Evolutionary conservation across 139 green algal genomes (phyloP), one percentile per base, ranked within the genome.

Genomic region (Parachlorella kessleri): DNA sequence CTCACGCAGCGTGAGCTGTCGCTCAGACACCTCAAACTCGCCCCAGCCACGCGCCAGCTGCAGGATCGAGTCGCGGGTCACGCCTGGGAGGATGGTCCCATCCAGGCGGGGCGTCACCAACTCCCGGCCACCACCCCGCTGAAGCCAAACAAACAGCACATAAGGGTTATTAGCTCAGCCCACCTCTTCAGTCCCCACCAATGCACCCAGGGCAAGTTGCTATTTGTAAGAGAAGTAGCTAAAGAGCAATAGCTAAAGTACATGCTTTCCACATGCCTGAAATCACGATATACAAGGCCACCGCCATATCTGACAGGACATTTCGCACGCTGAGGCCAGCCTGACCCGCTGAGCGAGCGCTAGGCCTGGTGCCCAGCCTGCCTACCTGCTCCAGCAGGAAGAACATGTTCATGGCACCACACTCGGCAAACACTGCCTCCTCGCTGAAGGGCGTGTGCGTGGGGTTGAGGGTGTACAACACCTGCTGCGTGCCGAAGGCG

Each of bases 351-450:
- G n/a, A n/a, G n/a, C n/a, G n/a, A n/a, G n/a, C n/a, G n/a, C n/a
- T n/a, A n/a, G n/a, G n/a, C n/a, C n/a, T n/a, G n/a, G n/a, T n/a
- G n/a, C n/a, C n/a, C n/a, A n/a, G n/a, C n/a, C n/a, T n/a, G 14
- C 68, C 30, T 32, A 76, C 76, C 72, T 89, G 85, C 35, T 86
- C 72, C 41, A 95, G 30, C 42, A 97, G 66, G 76, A 97, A 95
- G 65, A 97, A 93, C 8, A 97, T 67, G 82, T 97, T 97, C 93
- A 97, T 97, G 55, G 91, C 80, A 18, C 93, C 93, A 35, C 82
- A 92, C 78, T 94, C 90, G n/a, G 81, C 84, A 55, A 94, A 80
- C n/a, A 77, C 26, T 0, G 81, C 81, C 9, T 86, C 63, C 24
- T 83, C 74, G 26, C 48, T 18, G n/a, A n/a, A n/a, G 76, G 70